Percentiles rank a stretch among this genome's conserved stretches.
These are phyloP conservation scores for Cutaneotrichosporon daszewskae DNA, from an alignment of 1,284 basidiomycete species.

Conservation along the genomic window DNA sequence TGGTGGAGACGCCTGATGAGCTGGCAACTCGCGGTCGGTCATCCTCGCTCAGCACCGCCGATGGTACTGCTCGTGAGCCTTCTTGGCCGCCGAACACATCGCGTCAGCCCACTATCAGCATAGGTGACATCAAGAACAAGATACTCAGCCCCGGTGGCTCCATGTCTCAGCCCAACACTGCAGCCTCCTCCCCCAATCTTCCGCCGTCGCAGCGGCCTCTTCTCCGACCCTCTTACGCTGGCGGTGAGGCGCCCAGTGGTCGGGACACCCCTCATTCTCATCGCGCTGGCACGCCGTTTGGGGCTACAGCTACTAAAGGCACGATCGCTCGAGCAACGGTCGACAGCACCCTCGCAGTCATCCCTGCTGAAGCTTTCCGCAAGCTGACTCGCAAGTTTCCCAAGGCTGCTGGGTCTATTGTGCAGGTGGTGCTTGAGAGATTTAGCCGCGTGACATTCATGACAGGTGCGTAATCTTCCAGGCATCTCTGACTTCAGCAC, in stretches of 20 bases:
- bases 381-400: constrained; percentile 82
- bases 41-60: constrained; percentile 5
- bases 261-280: neutral
- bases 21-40: constrained; percentile 1
- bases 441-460: constrained; percentile 95
- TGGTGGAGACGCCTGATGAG: too few species aligned
- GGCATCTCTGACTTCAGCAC: constrained; percentile 58
- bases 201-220: too few species aligned
- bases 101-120: too few species aligned
- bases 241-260: neutral
- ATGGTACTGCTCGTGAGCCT: constrained; percentile 3
- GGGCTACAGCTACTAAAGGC: constrained; percentile 5
- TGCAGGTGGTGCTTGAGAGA: constrained; percentile 63
- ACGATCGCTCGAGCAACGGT: constrained; percentile 81
- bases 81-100: neutral
- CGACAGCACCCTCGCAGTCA: constrained; percentile 95
- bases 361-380: constrained; percentile 91
- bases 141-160: neutral
- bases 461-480: constrained; percentile 34
- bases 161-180: constrained; percentile 1
- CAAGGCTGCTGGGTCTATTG: constrained; percentile 94
- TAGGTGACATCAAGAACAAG: too few species aligned
- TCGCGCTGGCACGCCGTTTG: neutral
- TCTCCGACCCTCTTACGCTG: too few species aligned
- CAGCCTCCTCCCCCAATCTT: too few species aligned